phyloP scores from a whole-genome alignment of 345 rosid species.

The Crucihimalaya himalaica region DNA sequence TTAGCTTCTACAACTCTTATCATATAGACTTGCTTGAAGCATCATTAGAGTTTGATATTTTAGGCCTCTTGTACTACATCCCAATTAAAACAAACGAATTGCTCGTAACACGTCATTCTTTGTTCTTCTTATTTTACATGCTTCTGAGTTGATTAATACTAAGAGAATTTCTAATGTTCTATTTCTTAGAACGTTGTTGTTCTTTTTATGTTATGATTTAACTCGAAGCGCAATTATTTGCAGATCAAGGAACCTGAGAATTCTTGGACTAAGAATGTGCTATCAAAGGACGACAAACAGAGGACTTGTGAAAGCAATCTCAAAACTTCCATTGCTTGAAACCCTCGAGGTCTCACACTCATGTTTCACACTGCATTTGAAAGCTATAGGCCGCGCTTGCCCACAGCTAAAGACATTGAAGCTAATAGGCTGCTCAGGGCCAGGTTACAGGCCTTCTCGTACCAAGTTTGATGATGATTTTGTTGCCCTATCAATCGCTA shows the following conservation, averaged over 20 bases:
- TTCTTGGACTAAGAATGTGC: slow-evolving; percentile 43
- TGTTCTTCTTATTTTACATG: not conserved
- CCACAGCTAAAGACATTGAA: slow-evolving; percentile 13
- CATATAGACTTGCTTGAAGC: not conserved
- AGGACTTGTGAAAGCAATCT: slow-evolving; percentile 43
- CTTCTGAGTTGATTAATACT: not conserved
- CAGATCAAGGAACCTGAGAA: slow-evolving; percentile 40
- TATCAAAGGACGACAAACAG: slow-evolving; percentile 22
- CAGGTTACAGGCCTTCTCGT: not conserved
- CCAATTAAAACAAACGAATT: not conserved
- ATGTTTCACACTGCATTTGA: not conserved
- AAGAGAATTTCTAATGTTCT: not conserved
- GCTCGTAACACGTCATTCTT: too few species aligned
- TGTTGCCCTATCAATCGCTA: slow-evolving; percentile 55
- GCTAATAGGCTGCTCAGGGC: not conserved
- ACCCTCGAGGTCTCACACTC: slow-evolving; percentile 48
- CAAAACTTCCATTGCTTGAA: slow-evolving; percentile 54
- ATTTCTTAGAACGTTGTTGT: not conserved
- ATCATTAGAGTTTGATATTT: not conserved
- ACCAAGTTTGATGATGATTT: not conserved
- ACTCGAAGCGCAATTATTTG: not conserved
- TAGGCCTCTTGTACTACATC: not conserved
- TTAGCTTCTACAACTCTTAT: not conserved
- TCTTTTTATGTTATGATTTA: not conserved
- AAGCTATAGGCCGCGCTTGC: slow-evolving; percentile 2